Percentiles rank a stretch among this genome's conserved stretches.
These are phyloP conservation scores for Brasenia schreberi DNA, from an alignment of 164 flowering plant genomes.

Conservation along the genomic window DNA sequence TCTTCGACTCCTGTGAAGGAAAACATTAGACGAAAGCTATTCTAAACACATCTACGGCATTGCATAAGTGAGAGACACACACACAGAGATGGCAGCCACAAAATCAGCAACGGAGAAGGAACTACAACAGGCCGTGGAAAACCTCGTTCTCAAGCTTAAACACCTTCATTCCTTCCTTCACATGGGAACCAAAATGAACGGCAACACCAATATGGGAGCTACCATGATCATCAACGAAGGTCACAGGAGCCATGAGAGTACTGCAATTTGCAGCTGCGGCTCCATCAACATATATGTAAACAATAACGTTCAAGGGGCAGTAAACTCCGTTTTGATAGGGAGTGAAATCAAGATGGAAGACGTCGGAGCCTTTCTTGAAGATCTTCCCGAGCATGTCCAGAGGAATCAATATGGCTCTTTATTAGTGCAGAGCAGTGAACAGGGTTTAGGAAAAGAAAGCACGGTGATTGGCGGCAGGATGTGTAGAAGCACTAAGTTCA, in stretches of 20 bases:
- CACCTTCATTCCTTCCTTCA: not conserved
- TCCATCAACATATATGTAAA: slow-evolving; percentile 56
- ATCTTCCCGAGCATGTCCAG: not conserved
- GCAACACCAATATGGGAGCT: slow-evolving; percentile 49
- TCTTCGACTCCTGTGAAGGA: not conserved
- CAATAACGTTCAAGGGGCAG: slow-evolving; percentile 67
- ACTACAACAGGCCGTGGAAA: not conserved
- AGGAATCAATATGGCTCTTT: not conserved
- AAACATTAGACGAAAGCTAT: not conserved
- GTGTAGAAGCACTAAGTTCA: not conserved
- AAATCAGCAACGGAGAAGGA: not conserved
- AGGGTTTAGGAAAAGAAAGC: not conserved
- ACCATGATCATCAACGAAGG: slow-evolving; percentile 19
- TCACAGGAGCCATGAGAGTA: not conserved
- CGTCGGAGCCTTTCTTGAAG: slow-evolving; percentile 39
- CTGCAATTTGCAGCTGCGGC: slow-evolving; percentile 14
- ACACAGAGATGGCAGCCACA: not conserved
- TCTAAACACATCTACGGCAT: not conserved
- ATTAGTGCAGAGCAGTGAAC: not conserved
- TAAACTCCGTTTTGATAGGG: slow-evolving; percentile 45
- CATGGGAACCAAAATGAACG: slow-evolving; percentile 22
- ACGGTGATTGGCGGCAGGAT: too few species aligned
- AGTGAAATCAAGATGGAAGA: slow-evolving; percentile 47
- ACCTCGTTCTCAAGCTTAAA: not conserved
- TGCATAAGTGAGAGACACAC: not conserved